These are phyloP conservation scores for Betula pendula DNA, from an alignment of 306 rosid species.

Conservation along the genomic window DNA sequence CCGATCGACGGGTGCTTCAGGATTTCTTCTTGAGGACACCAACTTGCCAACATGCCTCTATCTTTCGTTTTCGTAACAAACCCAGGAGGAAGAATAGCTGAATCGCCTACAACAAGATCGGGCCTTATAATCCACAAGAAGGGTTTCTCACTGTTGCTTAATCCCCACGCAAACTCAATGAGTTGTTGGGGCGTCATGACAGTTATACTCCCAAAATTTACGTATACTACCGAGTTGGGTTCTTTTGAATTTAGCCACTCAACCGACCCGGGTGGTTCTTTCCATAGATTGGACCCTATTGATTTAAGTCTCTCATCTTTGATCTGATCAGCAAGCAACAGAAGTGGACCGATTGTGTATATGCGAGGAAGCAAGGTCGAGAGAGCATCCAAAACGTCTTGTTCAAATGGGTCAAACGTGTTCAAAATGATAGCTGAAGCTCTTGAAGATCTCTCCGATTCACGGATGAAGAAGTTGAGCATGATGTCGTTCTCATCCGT, in stretches of 20 bases:
- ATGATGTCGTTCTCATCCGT: conserved; percentile 15
- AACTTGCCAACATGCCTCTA: conserved; percentile 14
- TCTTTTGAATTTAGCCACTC: conserved; percentile 13
- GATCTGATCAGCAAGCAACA: background rate
- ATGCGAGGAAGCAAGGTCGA: conserved; percentile 14
- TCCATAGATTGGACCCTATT: conserved; percentile 23
- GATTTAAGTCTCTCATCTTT: background rate
- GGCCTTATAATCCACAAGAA: conserved; percentile 26
- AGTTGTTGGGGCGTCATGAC: background rate
- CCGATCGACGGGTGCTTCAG: conserved; percentile 18
- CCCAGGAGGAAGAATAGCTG: background rate
- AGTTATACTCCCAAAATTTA: too few relatives aligned
- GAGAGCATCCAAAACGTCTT: conserved; percentile 6
- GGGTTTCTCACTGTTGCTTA: background rate
- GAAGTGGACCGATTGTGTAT: conserved; percentile 20
- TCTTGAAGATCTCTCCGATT: background rate
- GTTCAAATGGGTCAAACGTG: conserved; percentile 31
- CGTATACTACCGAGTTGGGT: too few relatives aligned
- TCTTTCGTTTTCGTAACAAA: background rate
- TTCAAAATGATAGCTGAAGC: conserved; percentile 27
- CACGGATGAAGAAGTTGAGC: background rate
- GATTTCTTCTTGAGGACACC: conserved; percentile 28
- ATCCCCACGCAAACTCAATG: conserved; percentile 34
- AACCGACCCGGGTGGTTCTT: conserved; percentile 14
- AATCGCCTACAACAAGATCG: conserved; percentile 1